Base-by-base conservation (phyloP, 2,329 filamentous ascomycete species). In the Exophiala mesophila region DNA sequence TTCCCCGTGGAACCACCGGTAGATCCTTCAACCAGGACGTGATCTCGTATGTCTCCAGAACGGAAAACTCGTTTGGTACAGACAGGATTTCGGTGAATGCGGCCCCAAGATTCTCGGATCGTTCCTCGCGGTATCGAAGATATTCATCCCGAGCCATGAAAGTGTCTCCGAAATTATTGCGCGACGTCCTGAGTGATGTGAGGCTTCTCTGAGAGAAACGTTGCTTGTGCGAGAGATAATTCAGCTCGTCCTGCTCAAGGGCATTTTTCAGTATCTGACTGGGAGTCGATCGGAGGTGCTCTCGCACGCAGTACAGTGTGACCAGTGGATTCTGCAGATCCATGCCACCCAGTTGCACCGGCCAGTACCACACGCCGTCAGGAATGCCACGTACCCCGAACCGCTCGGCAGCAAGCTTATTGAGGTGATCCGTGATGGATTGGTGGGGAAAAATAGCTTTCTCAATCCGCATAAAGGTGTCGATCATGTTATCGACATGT, bases 381-480 rank as follows among this genome's bases (percentile, higher is more conserved):
- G 71, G 71, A 4, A 76, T 59, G 44, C 69, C 57, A 1, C 59
- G 50, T 9, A 72, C 63, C 2, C 63, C 61, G 47, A 83, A 83
- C 0, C 75, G 72, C 6, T 70, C 56, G 3, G 63, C 53, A 8
- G 83, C 73, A 5, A 67, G 63, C 10, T 63, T 60, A 37, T 77
- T 75, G 2, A 83, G 66, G 49, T 78, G 71, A n/a, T 73, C 69
- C 0, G 72, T 72, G 2, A 80, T 73, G 20, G 70, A 74, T 2
- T 59, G 58, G 1, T 60, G 53, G 4, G 61, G 55, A 52, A 80
- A 79, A 2, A 80, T 56, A 2, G 63, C 59, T 15, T 60, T 60
- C 53, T 80, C 75, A 36, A 80, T 77, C 23, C 68, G 65, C 28
- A 65, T 65, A 39, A 78, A 67, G 0, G 73, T 74, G 3, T 63